Conservation (phyloP, 2,329 filamentous ascomycete genomes). For the Hypoxylon sp. region DNA sequence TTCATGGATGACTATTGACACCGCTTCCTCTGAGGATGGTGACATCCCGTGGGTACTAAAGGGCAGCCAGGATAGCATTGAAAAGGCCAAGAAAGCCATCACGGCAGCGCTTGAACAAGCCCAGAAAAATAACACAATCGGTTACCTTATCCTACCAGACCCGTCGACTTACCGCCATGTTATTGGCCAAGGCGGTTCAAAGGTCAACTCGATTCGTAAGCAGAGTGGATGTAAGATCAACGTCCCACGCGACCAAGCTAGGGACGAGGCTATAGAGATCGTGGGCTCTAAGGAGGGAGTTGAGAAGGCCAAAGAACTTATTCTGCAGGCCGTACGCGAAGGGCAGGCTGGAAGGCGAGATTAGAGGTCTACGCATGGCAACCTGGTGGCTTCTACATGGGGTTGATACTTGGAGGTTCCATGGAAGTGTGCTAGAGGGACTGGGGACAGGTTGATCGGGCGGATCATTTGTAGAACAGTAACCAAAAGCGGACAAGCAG, state of each 20-base stretch:
- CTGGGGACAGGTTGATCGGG: background rate
- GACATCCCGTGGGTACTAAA: slow-evolving; percentile 92
- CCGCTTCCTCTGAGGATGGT: slow-evolving; percentile 69
- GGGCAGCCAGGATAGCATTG: slow-evolving; percentile 80
- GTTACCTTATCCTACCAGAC: slow-evolving; percentile 91
- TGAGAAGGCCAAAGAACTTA: slow-evolving; percentile 88
- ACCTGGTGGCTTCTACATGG: slow-evolving; percentile 8
- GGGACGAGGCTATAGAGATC: slow-evolving; percentile 89
- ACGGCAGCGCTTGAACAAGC: slow-evolving; percentile 79
- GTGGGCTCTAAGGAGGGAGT: slow-evolving; percentile 82
- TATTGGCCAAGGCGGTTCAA: slow-evolving; percentile 87
- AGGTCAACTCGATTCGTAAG: slow-evolving; percentile 93
- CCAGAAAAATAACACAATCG: slow-evolving; percentile 76
- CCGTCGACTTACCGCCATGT: slow-evolving; percentile 90
- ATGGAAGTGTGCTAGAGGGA: background rate
- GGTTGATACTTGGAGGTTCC: background rate
- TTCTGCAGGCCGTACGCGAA: slow-evolving; percentile 83
- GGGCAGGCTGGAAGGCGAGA: slow-evolving; percentile 56
- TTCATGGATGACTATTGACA: slow-evolving; percentile 85
- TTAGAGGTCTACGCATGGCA: slow-evolving; percentile 42
- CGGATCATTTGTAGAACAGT: slow-evolving; percentile 28
- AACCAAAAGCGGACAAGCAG: slow-evolving; percentile 30
- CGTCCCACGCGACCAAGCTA: slow-evolving; percentile 83
- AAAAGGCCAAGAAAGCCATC: slow-evolving; percentile 83
- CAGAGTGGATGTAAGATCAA: slow-evolving; percentile 94